Percentiles rank a stretch among this genome's conserved stretches.
These are phyloP conservation scores for Fraxinus nigra DNA, from an alignment of 305 asterid species.

Conservation along the genomic window DNA sequence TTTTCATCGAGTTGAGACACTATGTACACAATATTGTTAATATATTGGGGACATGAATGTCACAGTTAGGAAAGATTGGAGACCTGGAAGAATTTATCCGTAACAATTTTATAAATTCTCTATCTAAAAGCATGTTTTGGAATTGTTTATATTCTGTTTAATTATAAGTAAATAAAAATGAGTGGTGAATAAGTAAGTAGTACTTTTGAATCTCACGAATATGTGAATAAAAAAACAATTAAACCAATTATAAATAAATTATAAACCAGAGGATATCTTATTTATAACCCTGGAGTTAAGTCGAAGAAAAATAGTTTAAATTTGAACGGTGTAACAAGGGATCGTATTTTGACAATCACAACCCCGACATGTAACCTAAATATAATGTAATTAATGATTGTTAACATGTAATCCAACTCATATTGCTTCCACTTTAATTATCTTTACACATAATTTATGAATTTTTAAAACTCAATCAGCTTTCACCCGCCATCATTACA, in stretches of 20 bases:
- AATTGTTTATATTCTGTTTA: neutral
- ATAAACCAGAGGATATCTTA: no score
- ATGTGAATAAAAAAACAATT: neutral
- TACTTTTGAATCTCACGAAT: no score
- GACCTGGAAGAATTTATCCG: no score
- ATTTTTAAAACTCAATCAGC: constrained; percentile 36
- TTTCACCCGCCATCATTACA: constrained; percentile 60
- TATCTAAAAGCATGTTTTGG: neutral
- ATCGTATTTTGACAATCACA: constrained; percentile 25
- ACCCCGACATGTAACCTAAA: constrained; percentile 34
- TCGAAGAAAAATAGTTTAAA: neutral
- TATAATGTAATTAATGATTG: constrained; percentile 22
- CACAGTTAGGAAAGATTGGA: no score
- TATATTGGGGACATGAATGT: no score
- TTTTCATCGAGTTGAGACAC: no score
- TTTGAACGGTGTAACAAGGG: neutral
- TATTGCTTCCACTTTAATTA: constrained; percentile 34
- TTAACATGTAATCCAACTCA: constrained; percentile 41
- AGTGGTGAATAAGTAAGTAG: no score
- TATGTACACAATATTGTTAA: no score
- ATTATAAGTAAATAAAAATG: neutral
- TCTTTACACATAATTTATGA: constrained; percentile 48
- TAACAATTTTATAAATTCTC: no score
- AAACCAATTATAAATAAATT: no score
- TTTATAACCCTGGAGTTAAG: no score